A percentile compares a stretch with the other conserved stretches of the same genome.
These are phyloP conservation scores for Digitaria exilis DNA, from an alignment of 202 grass and related monocot genomes.

Conservation along the genomic window DNA sequence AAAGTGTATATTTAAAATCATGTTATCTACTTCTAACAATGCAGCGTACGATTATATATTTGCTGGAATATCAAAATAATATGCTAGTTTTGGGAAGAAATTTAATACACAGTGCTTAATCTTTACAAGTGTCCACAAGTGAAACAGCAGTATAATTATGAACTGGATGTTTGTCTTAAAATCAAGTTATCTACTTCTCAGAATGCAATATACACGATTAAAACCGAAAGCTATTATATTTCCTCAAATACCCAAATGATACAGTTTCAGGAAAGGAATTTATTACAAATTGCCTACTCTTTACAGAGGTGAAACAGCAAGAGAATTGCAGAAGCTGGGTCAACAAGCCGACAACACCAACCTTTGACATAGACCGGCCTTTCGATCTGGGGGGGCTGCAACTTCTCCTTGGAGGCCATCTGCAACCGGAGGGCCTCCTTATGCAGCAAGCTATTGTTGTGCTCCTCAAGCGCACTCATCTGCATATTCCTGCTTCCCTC, in stretches of 20 bases:
- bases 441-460: conserved; percentile 98
- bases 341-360: conserved; percentile 42
- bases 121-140: conserved; percentile 9
- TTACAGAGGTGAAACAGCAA: conserved; percentile 24
- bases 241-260: conserved; percentile 10
- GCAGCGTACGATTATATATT: neutral
- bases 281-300: conserved; percentile 15
- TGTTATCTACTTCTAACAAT: conserved; percentile 11
- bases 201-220: neutral
- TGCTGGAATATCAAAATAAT: conserved; percentile 13
- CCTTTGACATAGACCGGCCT: conserved; percentile 87
- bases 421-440: conserved; percentile 96
- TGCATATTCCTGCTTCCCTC: conserved; percentile 99
- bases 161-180: neutral
- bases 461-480: conserved; percentile 99
- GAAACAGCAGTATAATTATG: conserved; percentile 32
- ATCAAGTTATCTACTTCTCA: conserved; percentile 8
- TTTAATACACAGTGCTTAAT: conserved; percentile 15
- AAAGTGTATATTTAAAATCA: conserved; percentile 10
- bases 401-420: conserved; percentile 88
- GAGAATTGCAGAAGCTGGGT: conserved; percentile 22
- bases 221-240: neutral
- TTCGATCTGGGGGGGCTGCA: conserved; percentile 55
- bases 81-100: conserved; percentile 19
- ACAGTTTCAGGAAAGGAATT: conserved; percentile 7